Percentiles rank a stretch among this genome's conserved stretches.
Conservation (phyloP, 306 rosid genomes). For the Sicyos edulis region DNA sequence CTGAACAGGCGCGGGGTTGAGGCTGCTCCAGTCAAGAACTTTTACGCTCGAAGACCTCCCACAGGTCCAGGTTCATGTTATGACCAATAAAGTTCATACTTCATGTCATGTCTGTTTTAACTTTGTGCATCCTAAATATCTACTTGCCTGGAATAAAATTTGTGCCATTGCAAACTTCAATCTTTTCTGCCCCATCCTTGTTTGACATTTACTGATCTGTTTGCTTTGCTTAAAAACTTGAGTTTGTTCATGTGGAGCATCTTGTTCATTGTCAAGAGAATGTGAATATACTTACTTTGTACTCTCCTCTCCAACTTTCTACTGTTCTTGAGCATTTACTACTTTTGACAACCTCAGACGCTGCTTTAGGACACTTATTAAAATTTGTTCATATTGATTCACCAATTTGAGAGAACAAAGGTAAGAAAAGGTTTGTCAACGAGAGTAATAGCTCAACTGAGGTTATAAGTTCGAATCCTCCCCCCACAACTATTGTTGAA, state of each 20-base stretch:
- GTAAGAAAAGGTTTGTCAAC: too few species aligned
- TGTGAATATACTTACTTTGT: background rate
- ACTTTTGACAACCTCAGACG: background rate
- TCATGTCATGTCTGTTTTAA: background rate
- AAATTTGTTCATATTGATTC: background rate
- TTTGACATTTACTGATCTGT: background rate
- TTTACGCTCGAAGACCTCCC: constrained; percentile 65
- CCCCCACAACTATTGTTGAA: too few species aligned
- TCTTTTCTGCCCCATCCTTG: constrained; percentile 4
- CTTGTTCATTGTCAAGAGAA: background rate
- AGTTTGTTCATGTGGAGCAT: constrained; percentile 6
- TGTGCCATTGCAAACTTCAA: background rate
- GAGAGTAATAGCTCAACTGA: too few species aligned
- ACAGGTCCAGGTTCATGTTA: constrained; percentile 77
- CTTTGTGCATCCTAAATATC: background rate
- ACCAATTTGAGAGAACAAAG: background rate
- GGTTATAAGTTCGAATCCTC: too few species aligned
- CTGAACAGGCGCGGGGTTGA: constrained; percentile 70
- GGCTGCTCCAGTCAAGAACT: constrained; percentile 75
- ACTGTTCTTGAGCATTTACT: background rate
- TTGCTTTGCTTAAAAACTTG: background rate
- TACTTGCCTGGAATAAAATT: constrained; percentile 14
- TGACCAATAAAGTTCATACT: constrained; percentile 39
- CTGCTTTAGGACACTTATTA: background rate
- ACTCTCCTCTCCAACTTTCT: background rate